Percentiles rank a stretch among this genome's conserved stretches.
These are phyloP conservation scores for Penicillium chermesinum DNA, from an alignment of 495 filamentous ascomycete genomes.

Conservation along the genomic window DNA sequence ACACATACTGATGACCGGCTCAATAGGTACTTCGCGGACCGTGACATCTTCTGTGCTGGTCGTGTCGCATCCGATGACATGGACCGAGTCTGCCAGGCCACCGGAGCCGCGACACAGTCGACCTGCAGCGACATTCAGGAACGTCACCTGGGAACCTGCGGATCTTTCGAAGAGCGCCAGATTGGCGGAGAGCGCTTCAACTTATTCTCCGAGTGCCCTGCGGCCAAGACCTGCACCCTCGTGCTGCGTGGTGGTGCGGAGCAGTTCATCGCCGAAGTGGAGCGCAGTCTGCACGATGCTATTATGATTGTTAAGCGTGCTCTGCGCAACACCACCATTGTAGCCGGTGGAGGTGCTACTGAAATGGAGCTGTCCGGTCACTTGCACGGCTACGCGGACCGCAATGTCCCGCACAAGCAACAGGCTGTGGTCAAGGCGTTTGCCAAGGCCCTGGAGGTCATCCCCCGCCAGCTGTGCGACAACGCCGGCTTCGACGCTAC, in stretches of 20 bases:
- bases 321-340: slow-evolving; percentile 87
- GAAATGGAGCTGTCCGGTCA: slow-evolving; percentile 97
- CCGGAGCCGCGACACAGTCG: slow-evolving; percentile 85
- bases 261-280: slow-evolving; percentile 98
- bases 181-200: slow-evolving; percentile 97
- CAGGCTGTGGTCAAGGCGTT: slow-evolving; percentile 97
- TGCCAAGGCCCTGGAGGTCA: slow-evolving; percentile 93
- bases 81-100: slow-evolving; percentile 92
- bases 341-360: slow-evolving; percentile 88
- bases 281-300: slow-evolving; percentile 93
- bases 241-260: slow-evolving; percentile 93
- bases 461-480: slow-evolving; percentile 94
- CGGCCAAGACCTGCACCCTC: slow-evolving; percentile 93
- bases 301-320: slow-evolving; percentile 99
- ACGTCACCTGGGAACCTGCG: slow-evolving; percentile 88
- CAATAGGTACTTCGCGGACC: slow-evolving; percentile 81
- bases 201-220: slow-evolving; percentile 93
- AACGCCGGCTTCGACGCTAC: slow-evolving; percentile 98
- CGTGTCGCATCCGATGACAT: slow-evolving; percentile 90
- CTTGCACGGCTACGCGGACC: slow-evolving; percentile 85
- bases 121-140: slow-evolving; percentile 93
- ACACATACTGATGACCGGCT: slow-evolving; percentile 9
- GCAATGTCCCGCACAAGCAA: slow-evolving; percentile 89
- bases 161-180: slow-evolving; percentile 87
- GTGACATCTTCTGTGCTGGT: slow-evolving; percentile 97